A percentile compares a stretch with the other conserved stretches of the same genome.
Evolutionary conservation across 768 basidiomycete species (phyloP).

Genomic region (Mycena latifolia): DNA sequence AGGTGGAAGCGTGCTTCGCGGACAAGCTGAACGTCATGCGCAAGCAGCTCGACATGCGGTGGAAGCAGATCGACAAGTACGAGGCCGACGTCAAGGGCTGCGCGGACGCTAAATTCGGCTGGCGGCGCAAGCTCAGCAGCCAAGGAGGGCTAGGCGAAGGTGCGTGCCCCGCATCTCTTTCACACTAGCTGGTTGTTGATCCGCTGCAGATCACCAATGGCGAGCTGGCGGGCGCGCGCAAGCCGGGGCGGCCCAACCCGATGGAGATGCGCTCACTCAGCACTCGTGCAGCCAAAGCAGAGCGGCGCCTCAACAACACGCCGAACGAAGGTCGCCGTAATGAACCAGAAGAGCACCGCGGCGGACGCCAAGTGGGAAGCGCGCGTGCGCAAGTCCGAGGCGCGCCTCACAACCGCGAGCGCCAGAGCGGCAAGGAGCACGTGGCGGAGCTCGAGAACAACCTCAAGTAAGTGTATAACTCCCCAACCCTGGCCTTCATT

Average conservation of each 20-base stretch:
- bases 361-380: conserved; percentile 95
- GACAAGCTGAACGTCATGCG: conserved; percentile 85
- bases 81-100: conserved; percentile 87
- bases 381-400: conserved; percentile 93
- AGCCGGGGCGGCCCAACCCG: conserved; percentile 69
- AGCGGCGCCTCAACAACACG: too few species aligned
- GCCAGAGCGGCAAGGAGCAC: conserved; percentile 95
- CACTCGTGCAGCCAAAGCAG: conserved; percentile 78
- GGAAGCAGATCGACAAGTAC: conserved; percentile 95
- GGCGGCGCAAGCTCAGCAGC: conserved; percentile 85
- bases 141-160: conserved; percentile 93
- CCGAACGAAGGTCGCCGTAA: too few species aligned
- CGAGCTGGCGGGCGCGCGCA: conserved; percentile 74
- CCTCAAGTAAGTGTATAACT: too few species aligned
- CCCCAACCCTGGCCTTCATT: too few species aligned
- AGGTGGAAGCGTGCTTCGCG: conserved; percentile 76
- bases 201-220: conserved; percentile 72
- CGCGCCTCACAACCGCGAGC: conserved; percentile 86
- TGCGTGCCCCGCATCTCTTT: too few species aligned
- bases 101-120: conserved; percentile 81
- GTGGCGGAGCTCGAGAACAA: too few species aligned
- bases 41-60: conserved; percentile 93
- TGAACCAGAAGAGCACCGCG: too few species aligned
- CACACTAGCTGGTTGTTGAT: background rate
- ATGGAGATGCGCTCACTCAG: conserved; percentile 79